These are phyloP conservation scores for Naganishia albida DNA, from an alignment of 1,284 basidiomycete species.

Conservation along the genomic window DNA sequence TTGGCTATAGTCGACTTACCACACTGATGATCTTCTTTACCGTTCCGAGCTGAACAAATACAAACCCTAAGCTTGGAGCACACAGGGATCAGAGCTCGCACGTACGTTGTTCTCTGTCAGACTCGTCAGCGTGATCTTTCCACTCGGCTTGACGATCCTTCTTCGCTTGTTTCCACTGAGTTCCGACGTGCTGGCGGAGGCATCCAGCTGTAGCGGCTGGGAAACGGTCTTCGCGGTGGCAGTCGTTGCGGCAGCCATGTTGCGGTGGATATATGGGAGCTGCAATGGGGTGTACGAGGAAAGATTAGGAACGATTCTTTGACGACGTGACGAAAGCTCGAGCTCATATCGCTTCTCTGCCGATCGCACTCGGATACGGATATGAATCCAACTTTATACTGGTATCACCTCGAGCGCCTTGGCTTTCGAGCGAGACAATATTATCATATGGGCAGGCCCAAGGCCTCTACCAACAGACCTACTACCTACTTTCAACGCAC, in stretches of 20 bases:
- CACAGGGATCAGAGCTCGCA: background rate
- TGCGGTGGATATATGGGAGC: background rate
- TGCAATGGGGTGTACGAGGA: background rate
- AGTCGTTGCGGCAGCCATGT: conserved; percentile 30
- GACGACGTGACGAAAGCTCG: background rate
- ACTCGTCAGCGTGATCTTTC: conserved; percentile 53
- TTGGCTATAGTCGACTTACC: conserved; percentile 32
- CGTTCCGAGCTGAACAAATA: conserved; percentile 45
- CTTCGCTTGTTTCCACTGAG: conserved; percentile 26
- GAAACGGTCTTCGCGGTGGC: conserved; percentile 32
- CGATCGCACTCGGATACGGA: background rate
- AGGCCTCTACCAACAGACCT: too few relatives aligned
- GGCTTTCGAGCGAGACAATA: too few relatives aligned
- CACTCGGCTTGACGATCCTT: conserved; percentile 45
- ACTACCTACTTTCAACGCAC: too few relatives aligned
- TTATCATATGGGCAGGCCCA: too few relatives aligned
- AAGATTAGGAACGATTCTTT: background rate
- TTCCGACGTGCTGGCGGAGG: background rate
- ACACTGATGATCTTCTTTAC: conserved; percentile 51
- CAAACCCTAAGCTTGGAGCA: background rate
- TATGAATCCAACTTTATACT: too few relatives aligned
- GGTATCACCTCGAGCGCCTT: too few relatives aligned
- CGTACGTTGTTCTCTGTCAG: conserved; percentile 53
- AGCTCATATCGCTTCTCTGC: conserved; percentile 4
- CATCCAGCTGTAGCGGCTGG: conserved; percentile 19